A percentile compares a stretch with the other conserved stretches of the same genome.
These are phyloP conservation scores for Raphanus raphanistrum DNA, from an alignment of 345 rosid genomes.

Conservation along the genomic window DNA sequence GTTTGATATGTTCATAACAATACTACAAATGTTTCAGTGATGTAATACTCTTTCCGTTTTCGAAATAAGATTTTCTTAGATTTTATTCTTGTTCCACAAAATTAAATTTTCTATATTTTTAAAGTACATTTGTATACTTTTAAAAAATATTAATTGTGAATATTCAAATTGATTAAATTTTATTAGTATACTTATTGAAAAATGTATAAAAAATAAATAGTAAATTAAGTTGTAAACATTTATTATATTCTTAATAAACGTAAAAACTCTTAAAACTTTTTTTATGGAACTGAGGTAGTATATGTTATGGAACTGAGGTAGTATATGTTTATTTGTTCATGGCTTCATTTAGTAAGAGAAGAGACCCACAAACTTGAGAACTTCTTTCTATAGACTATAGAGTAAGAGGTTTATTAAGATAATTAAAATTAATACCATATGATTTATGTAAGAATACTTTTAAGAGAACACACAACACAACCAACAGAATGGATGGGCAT, in stretches of 20 bases:
- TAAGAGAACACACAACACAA: slow-evolving; percentile 13
- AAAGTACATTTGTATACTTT: too few relatives aligned
- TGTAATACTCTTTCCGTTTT: not conserved
- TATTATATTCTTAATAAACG: too few relatives aligned
- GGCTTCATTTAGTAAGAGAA: not conserved
- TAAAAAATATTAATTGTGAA: too few relatives aligned
- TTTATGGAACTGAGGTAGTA: too few relatives aligned
- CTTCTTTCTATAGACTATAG: not conserved
- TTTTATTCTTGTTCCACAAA: too few relatives aligned
- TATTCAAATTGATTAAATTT: too few relatives aligned
- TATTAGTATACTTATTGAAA: too few relatives aligned
- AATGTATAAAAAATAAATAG: too few relatives aligned
- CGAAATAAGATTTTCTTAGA: too few relatives aligned
- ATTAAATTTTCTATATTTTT: too few relatives aligned
- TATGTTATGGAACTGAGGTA: not conserved
- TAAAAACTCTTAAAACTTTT: too few relatives aligned
- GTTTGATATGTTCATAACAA: not conserved
- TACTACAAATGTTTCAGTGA: not conserved
- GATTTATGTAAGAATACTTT: slow-evolving; percentile 25
- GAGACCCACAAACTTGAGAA: not conserved
- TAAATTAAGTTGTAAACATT: too few relatives aligned
- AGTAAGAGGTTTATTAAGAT: not conserved
- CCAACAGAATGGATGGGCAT: slow-evolving; percentile 26
- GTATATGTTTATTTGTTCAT: slow-evolving; percentile 4
- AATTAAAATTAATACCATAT: slow-evolving; percentile 18